Base-by-base conservation (phyloP, 495 filamentous ascomycete species). In the Venustampulla echinocandica region DNA sequence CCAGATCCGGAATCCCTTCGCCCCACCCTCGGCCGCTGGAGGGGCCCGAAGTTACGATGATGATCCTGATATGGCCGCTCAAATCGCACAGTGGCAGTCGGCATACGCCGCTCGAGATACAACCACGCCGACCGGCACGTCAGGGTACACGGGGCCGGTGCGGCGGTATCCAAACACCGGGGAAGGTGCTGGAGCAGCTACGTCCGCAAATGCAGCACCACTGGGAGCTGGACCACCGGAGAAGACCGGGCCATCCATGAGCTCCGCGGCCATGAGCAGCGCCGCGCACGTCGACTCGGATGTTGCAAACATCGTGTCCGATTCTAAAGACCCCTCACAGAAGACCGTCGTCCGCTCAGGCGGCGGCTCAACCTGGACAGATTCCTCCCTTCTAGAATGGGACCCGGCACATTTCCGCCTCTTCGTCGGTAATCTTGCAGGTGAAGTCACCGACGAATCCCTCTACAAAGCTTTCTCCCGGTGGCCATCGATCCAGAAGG, bases 341-440 rank as follows among this genome's bases (percentile, higher is more conserved):
- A 76, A 76, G 71, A 97, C 92, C 0, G 92, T 97, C 0, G 69
- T 84, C 20, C 84, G 92, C 14, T 73, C 82, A 37, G 93, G 92
- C 21, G 92, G 92, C 34, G 92, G 92, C 13, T 81, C 92, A 64
- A 83, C 75, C 18, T 98, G 92, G 92, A 77, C 79, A 21, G 92
- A 98, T 63, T 66, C 80, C 10, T 77, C 83, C 0, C 76, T 98
- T 0, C 72, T 96, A 0, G 93, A 98, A 57, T 98, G 92, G 92
- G 88, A 98, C 58, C 93, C 93, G 0, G 76, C 85, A 1, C 93
- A 98, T 66, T 87, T 95, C 56, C 84, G 92, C 3, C 73, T 98
- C 13, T 96, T 96, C 61, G 87, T 97, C 14, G 92, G 92, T 38
- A 98, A 98, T 61, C 77, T 98, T 19, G 93, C 92, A n/a, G 92